Evolutionary conservation across 768 basidiomycete species (phyloP).

Genomic region (Lactarius psammicola): DNA sequence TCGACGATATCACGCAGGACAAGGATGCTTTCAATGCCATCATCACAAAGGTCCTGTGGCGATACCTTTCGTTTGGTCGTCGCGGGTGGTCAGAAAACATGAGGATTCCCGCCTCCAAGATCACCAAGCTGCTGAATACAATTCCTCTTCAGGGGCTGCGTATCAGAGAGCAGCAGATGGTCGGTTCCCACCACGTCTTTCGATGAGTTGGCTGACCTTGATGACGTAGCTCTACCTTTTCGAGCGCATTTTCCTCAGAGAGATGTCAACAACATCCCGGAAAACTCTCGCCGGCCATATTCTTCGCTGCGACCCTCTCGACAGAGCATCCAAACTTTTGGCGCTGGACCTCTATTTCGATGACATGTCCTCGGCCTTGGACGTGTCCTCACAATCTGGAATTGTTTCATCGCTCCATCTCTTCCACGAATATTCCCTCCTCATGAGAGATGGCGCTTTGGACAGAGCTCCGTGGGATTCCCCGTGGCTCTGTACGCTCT

Average conservation of each 20-base stretch:
- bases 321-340: too few species aligned
- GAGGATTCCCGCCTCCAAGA: neutral
- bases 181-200: neutral
- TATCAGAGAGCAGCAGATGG: constrained; percentile 7
- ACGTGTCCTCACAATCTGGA: too few species aligned
- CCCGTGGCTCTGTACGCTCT: too few species aligned
- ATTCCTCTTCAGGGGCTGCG: neutral
- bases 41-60: constrained; percentile 42
- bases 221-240: constrained; percentile 12
- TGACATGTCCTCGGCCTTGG: too few species aligned
- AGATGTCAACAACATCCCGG: neutral
- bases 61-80: constrained; percentile 27
- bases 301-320: constrained; percentile 7
- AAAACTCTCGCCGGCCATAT: constrained; percentile 6
- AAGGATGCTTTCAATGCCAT: constrained; percentile 32
- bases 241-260: neutral
- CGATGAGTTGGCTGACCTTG: neutral
- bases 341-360: too few species aligned
- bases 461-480: too few species aligned
- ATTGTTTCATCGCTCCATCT: too few species aligned
- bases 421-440: too few species aligned
- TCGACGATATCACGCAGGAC: constrained; percentile 28
- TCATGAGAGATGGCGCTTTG: too few species aligned
- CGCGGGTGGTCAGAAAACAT: constrained; percentile 11
- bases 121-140: neutral